These are phyloP conservation scores for Leccinum fibrillosum DNA, from an alignment of 768 basidiomycete genomes.

Conservation along the genomic window DNA sequence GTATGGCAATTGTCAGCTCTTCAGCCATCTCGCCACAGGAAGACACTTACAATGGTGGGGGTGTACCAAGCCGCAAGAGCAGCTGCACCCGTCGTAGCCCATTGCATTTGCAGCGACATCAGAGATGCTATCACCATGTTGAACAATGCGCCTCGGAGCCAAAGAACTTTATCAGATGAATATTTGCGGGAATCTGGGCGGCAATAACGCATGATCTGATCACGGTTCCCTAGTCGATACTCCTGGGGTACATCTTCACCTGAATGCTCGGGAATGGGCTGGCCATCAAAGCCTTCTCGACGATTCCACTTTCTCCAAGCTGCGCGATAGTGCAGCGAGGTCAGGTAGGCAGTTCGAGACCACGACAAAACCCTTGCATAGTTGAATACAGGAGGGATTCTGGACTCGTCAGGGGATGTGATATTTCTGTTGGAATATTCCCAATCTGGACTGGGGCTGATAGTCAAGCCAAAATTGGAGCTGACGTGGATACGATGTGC, in stretches of 20 bases:
- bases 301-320: constrained; percentile 9
- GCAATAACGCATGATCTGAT: constrained; percentile 20
- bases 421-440: neutral
- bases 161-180: neutral
- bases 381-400: constrained; percentile 16
- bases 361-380: constrained; percentile 25
- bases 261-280: neutral
- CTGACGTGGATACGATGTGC: neutral
- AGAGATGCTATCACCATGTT: constrained; percentile 30
- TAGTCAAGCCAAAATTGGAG: constrained; percentile 17
- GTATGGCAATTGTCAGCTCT: neutral
- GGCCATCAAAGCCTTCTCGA: constrained; percentile 1
- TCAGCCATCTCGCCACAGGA: neutral
- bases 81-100: constrained; percentile 25
- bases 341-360: constrained; percentile 15
- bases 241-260: neutral
- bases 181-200: neutral
- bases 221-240: constrained; percentile 17
- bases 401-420: constrained; percentile 18
- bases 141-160: constrained; percentile 20
- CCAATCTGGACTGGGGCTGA: constrained; percentile 8
- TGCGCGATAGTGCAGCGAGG: constrained; percentile 15
- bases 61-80: constrained; percentile 12
- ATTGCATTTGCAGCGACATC: constrained; percentile 31
- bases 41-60: constrained; percentile 25